Percentiles rank a stretch among this genome's conserved stretches.
These are phyloP conservation scores for Tricharina praecox DNA, from an alignment of 495 filamentous ascomycete species.

Conservation along the genomic window DNA sequence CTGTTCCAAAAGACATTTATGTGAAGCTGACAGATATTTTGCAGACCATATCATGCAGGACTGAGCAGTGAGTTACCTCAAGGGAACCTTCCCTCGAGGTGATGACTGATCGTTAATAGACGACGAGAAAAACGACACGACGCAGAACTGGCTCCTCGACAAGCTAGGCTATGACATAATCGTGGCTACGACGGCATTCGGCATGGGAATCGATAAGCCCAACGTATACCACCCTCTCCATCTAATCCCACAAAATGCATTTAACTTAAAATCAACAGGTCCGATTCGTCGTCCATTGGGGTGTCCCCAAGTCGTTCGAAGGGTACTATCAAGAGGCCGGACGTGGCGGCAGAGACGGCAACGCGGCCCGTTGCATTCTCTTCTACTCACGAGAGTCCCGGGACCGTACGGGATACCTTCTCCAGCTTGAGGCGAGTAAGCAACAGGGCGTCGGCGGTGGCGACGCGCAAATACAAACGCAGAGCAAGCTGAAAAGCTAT, in stretches of 20 bases:
- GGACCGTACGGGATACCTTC: slow-evolving; percentile 48
- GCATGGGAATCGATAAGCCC: slow-evolving; percentile 94
- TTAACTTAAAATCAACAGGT: slow-evolving; percentile 32
- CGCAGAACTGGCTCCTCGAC: slow-evolving; percentile 59
- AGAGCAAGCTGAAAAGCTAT: slow-evolving; percentile 32
- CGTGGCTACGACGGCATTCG: slow-evolving; percentile 87
- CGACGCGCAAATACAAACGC: slow-evolving; percentile 15
- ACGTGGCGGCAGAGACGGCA: slow-evolving; percentile 75
- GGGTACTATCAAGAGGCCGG: slow-evolving; percentile 94
- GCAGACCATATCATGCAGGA: slow-evolving; percentile 43
- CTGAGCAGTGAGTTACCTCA: slow-evolving; percentile 29
- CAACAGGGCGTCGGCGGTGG: too few species aligned
- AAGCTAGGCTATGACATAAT: slow-evolving; percentile 66
- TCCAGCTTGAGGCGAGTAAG: slow-evolving; percentile 30
- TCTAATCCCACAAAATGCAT: too few species aligned
- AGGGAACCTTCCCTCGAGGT: background rate
- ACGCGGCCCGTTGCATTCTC: slow-evolving; percentile 66
- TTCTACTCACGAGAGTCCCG: slow-evolving; percentile 78
- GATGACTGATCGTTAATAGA: slow-evolving; percentile 30
- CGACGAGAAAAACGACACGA: slow-evolving; percentile 44
- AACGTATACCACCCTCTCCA: slow-evolving; percentile 29
- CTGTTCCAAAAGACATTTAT: background rate
- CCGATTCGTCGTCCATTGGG: slow-evolving; percentile 87
- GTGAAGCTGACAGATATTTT: background rate
- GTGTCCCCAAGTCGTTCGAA: slow-evolving; percentile 78